Percentiles rank a stretch among this genome's conserved stretches.
Evolutionary conservation across 305 asterid species (phyloP).

Genomic region (Solanum hybrid): DNA sequence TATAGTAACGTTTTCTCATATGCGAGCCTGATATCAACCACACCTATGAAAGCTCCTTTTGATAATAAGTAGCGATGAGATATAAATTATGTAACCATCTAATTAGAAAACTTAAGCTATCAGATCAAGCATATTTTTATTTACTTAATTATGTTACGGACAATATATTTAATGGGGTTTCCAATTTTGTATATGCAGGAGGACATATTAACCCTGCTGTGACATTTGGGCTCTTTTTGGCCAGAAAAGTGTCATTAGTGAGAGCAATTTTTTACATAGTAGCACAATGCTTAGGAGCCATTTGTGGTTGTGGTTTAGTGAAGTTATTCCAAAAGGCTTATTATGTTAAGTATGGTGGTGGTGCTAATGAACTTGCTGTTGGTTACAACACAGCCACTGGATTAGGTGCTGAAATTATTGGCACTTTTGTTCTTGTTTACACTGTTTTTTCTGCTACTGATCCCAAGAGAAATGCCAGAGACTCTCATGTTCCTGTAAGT

Average conservation of each 20-base stretch:
- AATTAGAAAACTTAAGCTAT: neutral
- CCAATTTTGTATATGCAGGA: neutral
- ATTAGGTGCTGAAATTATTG: constrained; percentile 10
- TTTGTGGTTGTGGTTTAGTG: constrained; percentile 15
- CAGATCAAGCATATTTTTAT: neutral
- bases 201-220: constrained; percentile 19
- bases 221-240: constrained; percentile 18
- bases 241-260: constrained; percentile 10
- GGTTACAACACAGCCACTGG: constrained; percentile 15
- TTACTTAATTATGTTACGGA: neutral
- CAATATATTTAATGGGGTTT: neutral
- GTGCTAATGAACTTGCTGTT: constrained; percentile 8
- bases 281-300: constrained; percentile 19
- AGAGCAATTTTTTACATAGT: constrained; percentile 13
- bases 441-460: constrained; percentile 17
- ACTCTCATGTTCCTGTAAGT: constrained; percentile 20
- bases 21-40: too few relatives aligned
- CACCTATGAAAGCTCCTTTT: too few relatives aligned
- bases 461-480: constrained; percentile 18
- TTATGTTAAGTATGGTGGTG: constrained; percentile 15
- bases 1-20: neutral
- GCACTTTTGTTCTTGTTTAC: neutral
- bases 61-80: neutral
- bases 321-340: constrained; percentile 12
- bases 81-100: neutral